Percentiles rank a stretch among this genome's conserved stretches.
Conservation (phyloP, 2,329 filamentous ascomycete species). For the Colletotrichum trifolii region DNA sequence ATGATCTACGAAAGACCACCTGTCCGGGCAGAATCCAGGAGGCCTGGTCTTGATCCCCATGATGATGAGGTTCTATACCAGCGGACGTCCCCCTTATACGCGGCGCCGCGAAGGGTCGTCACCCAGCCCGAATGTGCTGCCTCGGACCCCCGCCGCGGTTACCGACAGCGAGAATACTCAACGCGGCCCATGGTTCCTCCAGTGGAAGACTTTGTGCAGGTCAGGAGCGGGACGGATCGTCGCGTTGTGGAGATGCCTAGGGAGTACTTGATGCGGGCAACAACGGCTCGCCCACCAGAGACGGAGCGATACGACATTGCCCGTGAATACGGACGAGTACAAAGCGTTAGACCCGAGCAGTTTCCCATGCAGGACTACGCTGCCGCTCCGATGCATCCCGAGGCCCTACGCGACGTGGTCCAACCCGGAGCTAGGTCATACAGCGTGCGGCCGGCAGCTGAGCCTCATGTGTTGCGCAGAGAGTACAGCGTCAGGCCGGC, state of each 20-base stretch:
- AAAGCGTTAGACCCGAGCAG: slow-evolving; percentile 54
- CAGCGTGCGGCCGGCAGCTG: slow-evolving; percentile 47
- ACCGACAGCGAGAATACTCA: slow-evolving; percentile 69
- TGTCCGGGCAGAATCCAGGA: slow-evolving; percentile 62
- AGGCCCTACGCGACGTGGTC: slow-evolving; percentile 48
- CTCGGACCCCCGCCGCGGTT: slow-evolving; percentile 62
- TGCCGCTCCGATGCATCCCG: slow-evolving; percentile 50
- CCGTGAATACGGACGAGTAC: slow-evolving; percentile 56
- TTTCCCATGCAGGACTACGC: slow-evolving; percentile 60
- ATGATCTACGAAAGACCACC: slow-evolving; percentile 74
- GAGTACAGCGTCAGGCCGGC: slow-evolving; percentile 56
- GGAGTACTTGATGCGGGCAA: slow-evolving; percentile 65
- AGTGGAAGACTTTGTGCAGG: slow-evolving; percentile 59
- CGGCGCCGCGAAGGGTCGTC: slow-evolving; percentile 65
- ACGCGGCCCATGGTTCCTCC: slow-evolving; percentile 57
- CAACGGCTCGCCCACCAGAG: slow-evolving; percentile 68
- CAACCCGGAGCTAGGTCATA: slow-evolving; percentile 42
- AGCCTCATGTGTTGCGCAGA: slow-evolving; percentile 44
- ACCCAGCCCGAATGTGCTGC: slow-evolving; percentile 70
- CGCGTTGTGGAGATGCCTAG: slow-evolving; percentile 56
- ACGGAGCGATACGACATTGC: slow-evolving; percentile 54
- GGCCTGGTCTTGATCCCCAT: slow-evolving; percentile 57
- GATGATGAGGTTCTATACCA: slow-evolving; percentile 65
- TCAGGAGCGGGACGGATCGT: slow-evolving; percentile 55
- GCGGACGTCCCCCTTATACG: slow-evolving; percentile 61